Evolutionary conservation across 305 asterid species (phyloP), one percentile per base, ranked within the genome.

Genomic region (Ilex paraguariensis): DNA sequence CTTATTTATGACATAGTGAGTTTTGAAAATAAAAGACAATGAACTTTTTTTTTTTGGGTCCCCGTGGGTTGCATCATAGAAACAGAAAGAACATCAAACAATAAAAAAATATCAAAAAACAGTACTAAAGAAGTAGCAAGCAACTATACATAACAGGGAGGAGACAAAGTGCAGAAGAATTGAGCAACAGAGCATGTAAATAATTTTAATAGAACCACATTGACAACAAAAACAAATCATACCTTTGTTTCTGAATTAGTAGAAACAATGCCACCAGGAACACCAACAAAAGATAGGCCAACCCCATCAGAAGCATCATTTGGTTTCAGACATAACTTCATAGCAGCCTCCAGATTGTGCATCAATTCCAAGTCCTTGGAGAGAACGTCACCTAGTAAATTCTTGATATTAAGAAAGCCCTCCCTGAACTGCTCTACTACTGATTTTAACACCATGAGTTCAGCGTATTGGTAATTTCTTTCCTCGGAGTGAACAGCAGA

Each of bases 351-450:
- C 77, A 86, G 59, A 71, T 68, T 74, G 64, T 62, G 79, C 75
- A 93, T 60, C 73, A 87, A 78, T 75, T 86, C 86, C 80, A 86
- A 72, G 74, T 82, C 87, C 61, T 77, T 78, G 74, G 90, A 79
- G 59, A 93, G 90, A 77, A 86, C 89, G 75, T 75, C 81, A 59
- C 65, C 79, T 71, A 87, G 65, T 68, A 78, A 87, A 62, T 69
- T 74, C 54, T 81, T 82, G 44, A 82, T 61, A 64, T 79, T 69
- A 66, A 80, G 61, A 64, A 90, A 81, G 51, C 79, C 95, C 66
- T 76, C 81, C 70, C 63, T 79, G 66, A 83, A 64, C 70, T 81
- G 81, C 66, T 84, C 82, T 67, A 77, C 67, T 55, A 73, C 72
- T 50, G 93, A 83, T 79, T 73, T 81, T 69, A 87, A 77, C 68